A percentile compares a stretch with the other conserved stretches of the same genome.
These are phyloP conservation scores for Colletotrichum trifolii DNA, from an alignment of 2,329 filamentous ascomycete species.

Conservation along the genomic window DNA sequence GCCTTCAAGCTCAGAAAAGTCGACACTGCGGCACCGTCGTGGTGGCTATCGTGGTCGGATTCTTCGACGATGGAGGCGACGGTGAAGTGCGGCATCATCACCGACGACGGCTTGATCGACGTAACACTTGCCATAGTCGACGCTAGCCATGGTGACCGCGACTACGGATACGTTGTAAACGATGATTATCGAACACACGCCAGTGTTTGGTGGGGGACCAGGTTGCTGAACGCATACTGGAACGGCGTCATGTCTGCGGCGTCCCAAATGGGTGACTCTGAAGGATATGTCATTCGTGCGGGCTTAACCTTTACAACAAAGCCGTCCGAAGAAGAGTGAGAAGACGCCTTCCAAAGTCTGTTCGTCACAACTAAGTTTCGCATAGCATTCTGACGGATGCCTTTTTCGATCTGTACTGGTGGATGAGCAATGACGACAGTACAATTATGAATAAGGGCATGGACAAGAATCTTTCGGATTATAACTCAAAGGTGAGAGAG, in stretches of 20 bases:
- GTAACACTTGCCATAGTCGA: neutral
- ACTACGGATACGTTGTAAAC: neutral
- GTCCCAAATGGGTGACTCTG: neutral
- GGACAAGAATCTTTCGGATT: neutral
- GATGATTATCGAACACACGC: neutral
- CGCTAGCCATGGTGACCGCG: neutral
- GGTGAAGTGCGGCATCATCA: neutral
- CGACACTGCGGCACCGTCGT: neutral
- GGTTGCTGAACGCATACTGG: neutral
- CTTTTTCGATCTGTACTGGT: neutral
- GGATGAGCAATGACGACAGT: neutral
- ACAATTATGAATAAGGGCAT: neutral
- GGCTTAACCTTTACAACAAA: neutral
- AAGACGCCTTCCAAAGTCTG: too few relatives aligned
- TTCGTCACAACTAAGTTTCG: neutral
- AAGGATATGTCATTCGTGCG: neutral
- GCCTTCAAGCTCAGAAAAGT: neutral
- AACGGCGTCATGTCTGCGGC: conserved; percentile 1
- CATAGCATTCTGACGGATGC: neutral
- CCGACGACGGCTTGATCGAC: neutral
- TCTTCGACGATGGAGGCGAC: neutral
- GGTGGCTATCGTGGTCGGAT: conserved; percentile 3
- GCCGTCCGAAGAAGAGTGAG: neutral
- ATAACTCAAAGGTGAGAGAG: neutral
- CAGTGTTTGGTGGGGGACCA: conserved; percentile 1